phyloP scores from a whole-genome alignment of 108 stramenopile species.

The Cyclotella kingstonii region DNA sequence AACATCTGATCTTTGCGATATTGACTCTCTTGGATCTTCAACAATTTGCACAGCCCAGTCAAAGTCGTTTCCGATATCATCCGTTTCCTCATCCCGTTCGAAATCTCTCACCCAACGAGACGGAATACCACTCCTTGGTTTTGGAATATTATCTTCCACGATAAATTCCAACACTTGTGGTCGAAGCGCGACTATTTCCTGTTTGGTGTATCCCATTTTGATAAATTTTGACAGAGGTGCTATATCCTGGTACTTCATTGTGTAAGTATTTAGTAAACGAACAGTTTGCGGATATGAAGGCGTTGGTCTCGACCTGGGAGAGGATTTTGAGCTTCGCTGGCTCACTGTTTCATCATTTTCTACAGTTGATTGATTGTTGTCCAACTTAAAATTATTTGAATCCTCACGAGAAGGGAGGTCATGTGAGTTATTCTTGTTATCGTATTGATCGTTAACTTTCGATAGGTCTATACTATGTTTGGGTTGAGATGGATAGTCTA shows the following conservation, averaged over 20 bases:
- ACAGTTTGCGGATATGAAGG: too few relatives aligned
- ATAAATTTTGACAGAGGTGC: constrained; percentile 37
- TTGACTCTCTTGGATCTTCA: too few relatives aligned
- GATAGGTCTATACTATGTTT: too few relatives aligned
- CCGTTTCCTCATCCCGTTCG: background rate
- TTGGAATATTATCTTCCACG: constrained; percentile 48
- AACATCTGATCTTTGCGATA: too few relatives aligned
- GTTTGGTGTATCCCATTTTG: constrained; percentile 49
- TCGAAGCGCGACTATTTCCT: constrained; percentile 50
- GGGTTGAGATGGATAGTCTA: too few relatives aligned
- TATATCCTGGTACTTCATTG: constrained; percentile 17
- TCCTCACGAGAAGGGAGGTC: too few relatives aligned
- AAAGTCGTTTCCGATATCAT: background rate
- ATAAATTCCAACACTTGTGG: constrained; percentile 59
- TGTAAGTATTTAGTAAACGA: constrained; percentile 32
- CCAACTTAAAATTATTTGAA: background rate
- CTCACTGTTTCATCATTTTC: background rate
- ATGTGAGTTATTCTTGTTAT: too few relatives aligned
- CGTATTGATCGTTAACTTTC: too few relatives aligned
- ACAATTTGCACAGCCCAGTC: too few relatives aligned
- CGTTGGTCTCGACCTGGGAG: background rate
- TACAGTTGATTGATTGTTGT: background rate
- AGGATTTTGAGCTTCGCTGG: constrained; percentile 2
- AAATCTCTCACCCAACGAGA: constrained; percentile 52
- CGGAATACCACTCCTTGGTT: constrained; percentile 61